Evolutionary conservation across 192 early-diverging fungal species (phyloP).

Genomic region (Spizellomyces punctatus): DNA sequence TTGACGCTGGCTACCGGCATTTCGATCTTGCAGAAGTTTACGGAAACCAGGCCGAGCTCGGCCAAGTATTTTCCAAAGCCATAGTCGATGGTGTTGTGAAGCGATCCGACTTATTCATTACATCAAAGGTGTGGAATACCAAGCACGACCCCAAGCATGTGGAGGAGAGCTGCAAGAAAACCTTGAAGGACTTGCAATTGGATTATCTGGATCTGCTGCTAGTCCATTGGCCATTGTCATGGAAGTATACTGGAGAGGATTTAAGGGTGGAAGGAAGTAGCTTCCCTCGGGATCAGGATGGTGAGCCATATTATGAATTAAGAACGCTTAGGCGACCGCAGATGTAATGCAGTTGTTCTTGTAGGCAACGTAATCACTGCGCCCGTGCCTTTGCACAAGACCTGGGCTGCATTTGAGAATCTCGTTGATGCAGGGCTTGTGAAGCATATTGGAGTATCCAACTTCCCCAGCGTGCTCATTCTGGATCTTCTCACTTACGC

Average conservation of each 20-base stretch:
- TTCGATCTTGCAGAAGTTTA: slow-evolving; percentile 49
- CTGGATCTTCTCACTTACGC: slow-evolving; percentile 66
- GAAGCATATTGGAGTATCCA: slow-evolving; percentile 84
- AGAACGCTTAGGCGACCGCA: no score
- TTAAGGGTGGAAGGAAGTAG: background rate
- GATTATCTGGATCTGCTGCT: slow-evolving; percentile 84
- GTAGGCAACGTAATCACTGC: background rate
- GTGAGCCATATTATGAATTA: background rate
- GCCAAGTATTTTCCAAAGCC: slow-evolving; percentile 46
- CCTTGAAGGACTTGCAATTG: slow-evolving; percentile 69
- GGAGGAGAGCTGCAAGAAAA: slow-evolving; percentile 56
- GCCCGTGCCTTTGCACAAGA: slow-evolving; percentile 7
- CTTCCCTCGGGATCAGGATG: background rate
- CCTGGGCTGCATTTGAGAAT: slow-evolving; percentile 63
- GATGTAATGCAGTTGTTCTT: no score
- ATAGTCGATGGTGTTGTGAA: slow-evolving; percentile 24
- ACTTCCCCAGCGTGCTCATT: slow-evolving; percentile 59
- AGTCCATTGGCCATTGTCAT: slow-evolving; percentile 82
- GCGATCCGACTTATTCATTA: slow-evolving; percentile 77
- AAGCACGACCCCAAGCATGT: slow-evolving; percentile 61
- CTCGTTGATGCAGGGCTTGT: slow-evolving; percentile 70
- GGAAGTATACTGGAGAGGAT: slow-evolving; percentile 26
- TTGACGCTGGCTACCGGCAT: slow-evolving; percentile 65
- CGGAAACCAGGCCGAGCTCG: slow-evolving; percentile 80
- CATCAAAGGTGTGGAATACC: slow-evolving; percentile 72